Evolutionary conservation across 176 grass and related monocot species (phyloP).

Genomic region (Phyllostachys edulis): DNA sequence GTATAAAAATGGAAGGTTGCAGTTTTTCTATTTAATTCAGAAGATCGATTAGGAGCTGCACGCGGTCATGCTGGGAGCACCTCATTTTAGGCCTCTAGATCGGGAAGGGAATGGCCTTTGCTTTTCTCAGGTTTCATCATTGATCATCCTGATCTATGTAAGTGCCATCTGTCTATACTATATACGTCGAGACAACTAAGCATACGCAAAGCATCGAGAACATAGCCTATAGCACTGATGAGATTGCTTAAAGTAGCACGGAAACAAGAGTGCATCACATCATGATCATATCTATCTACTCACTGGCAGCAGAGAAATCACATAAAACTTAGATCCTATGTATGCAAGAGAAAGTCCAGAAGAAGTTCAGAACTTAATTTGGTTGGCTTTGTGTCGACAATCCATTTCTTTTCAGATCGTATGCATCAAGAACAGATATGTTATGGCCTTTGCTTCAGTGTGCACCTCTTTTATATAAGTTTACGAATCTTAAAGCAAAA

Average conservation of each 20-base stretch:
- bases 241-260: not conserved
- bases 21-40: not conserved
- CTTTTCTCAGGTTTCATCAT: not conserved
- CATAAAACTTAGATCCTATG: not conserved
- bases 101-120: not conserved
- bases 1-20: slow-evolving; percentile 15
- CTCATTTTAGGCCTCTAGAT: not conserved
- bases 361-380: not conserved
- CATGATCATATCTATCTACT: not conserved
- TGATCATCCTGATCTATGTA: not conserved
- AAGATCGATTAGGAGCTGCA: not conserved
- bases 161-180: not conserved
- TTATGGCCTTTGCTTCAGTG: no score
- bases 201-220: not conserved
- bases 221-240: not conserved
- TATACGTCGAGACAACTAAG: not conserved
- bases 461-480: no score
- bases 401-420: not conserved
- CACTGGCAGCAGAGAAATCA: not conserved
- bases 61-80: not conserved
- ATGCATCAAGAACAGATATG: not conserved
- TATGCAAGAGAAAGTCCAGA: not conserved
- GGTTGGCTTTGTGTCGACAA: not conserved
- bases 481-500: no score
- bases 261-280: not conserved